Evolutionary conservation across 2,329 filamentous ascomycete species (phyloP).

Genomic region (Pseudopyricularia cyperi): DNA sequence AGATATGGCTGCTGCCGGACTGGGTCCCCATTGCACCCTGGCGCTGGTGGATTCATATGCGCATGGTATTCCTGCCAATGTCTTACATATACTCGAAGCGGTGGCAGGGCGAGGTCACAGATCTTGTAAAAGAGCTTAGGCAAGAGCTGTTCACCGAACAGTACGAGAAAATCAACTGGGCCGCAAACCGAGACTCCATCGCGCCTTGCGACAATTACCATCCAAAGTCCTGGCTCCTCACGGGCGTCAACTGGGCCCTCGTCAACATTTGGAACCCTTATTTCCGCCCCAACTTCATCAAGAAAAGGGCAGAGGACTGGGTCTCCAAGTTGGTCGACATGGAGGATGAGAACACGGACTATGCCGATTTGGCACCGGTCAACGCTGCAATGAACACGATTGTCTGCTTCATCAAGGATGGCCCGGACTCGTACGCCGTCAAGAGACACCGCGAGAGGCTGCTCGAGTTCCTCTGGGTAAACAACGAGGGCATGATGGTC

Average conservation of each 20-base stretch:
- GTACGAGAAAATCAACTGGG: conserved; percentile 68
- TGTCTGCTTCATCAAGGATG: conserved; percentile 72
- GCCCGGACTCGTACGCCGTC: conserved; percentile 59
- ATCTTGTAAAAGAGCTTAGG: conserved; percentile 57
- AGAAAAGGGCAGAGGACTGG: conserved; percentile 65
- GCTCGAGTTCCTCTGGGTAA: conserved; percentile 84
- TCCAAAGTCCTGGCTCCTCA: conserved; percentile 77
- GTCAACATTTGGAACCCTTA: conserved; percentile 72
- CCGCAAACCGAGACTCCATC: conserved; percentile 69
- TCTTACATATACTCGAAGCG: conserved; percentile 75
- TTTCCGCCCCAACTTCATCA: conserved; percentile 52
- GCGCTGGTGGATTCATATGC: conserved; percentile 98
- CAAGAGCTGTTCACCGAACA: conserved; percentile 74
- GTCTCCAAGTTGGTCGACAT: conserved; percentile 72
- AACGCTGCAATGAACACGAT: conserved; percentile 86
- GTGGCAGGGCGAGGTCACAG: conserved; percentile 66
- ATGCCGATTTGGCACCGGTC: conserved; percentile 74
- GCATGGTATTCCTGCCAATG: conserved; percentile 93
- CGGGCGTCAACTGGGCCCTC: conserved; percentile 63
- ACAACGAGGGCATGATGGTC: conserved; percentile 80
- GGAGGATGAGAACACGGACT: conserved; percentile 90
- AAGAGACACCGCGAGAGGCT: conserved; percentile 68
- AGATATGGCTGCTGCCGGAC: conserved; percentile 85
- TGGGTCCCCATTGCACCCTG: conserved; percentile 84
- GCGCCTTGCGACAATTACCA: conserved; percentile 76